Base-by-base conservation (phyloP, 1,139 yeast species). In the Candida albicans region DNA sequence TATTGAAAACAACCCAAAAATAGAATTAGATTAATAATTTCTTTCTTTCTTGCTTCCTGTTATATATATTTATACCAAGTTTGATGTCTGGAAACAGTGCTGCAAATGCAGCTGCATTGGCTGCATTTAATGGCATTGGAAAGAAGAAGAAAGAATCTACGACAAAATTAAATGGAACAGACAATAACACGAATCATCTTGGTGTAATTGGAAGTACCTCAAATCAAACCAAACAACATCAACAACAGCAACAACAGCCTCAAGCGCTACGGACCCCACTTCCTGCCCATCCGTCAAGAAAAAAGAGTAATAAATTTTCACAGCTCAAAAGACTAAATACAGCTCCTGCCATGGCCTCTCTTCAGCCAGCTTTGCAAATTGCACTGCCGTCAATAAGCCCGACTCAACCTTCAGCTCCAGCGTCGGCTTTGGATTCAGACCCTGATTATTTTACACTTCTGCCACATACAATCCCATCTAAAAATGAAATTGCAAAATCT, bases 51-150 rank as follows among this genome's bases (percentile, higher is more conserved):
- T 18, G 4, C 9, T 32, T 18, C 7, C 12, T 27, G 3, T 27
- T 13, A 13, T 18, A 5, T 13, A 4, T 8, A 7, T 13, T 27
- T 18, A 31, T 31, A 9, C 35, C 11, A 8, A 33, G 35, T 22
- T 37, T 31, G 11, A 37, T 37, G 40, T 31, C 40, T 18, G 31
- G 35, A 10, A 44, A 34, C 14, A 47, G 48, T 42, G 59, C 61
- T 43, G 62, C 60, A 12, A 62, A 64, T 37, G 67, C 68, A 2
- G 70, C 70, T n/a, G 70, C 70, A 3, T 46, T 64, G 49, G 69
- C 69, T 2, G 70, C 70, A 1, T 65, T 65, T 44, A 64, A 57
- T 37, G 57, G 60, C 8, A 40, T 47, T 6, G 52, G 49, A 24
- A 48, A 44, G 27, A 52, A 47, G 35, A 51, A 52, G 33, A 55